A percentile compares a stretch with the other conserved stretches of the same genome.
Conservation (phyloP, 768 basidiomycete species). For the Boletus speciosus region DNA sequence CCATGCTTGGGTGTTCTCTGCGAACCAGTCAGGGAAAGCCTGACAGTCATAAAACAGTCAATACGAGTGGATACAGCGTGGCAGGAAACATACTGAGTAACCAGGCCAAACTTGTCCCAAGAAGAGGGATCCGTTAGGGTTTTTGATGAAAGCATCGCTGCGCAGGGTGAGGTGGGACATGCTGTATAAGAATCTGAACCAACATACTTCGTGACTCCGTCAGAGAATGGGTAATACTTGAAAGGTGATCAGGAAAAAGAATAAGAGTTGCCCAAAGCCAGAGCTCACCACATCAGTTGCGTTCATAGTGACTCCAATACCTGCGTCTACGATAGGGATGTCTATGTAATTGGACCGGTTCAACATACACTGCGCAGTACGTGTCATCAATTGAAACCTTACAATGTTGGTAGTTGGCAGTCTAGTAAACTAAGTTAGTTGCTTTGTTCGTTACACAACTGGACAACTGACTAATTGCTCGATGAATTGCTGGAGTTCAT, state of each 20-base stretch:
- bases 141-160: conserved; percentile 71
- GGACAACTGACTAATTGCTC: conserved; percentile 46
- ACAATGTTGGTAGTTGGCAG: conserved; percentile 31
- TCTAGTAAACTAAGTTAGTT: conserved; percentile 13
- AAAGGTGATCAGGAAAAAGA: not conserved
- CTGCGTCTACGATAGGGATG: conserved; percentile 70
- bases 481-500: conserved; percentile 53
- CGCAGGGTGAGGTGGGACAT: not conserved
- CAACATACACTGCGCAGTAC: not conserved
- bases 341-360: conserved; percentile 33
- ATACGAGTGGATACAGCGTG: not conserved
- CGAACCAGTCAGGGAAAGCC: conserved; percentile 65
- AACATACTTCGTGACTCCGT: conserved; percentile 55
- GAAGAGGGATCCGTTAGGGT: conserved; percentile 70
- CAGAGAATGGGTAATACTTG: conserved; percentile 65
- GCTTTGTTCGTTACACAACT: not conserved
- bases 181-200: not conserved
- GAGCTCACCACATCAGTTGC: conserved; percentile 56
- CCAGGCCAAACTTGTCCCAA: conserved; percentile 79
- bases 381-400: not conserved
- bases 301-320: conserved; percentile 54
- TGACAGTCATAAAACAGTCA: conserved; percentile 9
- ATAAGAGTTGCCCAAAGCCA: not conserved
- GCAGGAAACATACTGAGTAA: conserved; percentile 46
- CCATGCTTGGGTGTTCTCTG: conserved; percentile 47